Conservation (phyloP, 192 early-diverging fungal genomes). For the Coemansia guatemalensis region DNA sequence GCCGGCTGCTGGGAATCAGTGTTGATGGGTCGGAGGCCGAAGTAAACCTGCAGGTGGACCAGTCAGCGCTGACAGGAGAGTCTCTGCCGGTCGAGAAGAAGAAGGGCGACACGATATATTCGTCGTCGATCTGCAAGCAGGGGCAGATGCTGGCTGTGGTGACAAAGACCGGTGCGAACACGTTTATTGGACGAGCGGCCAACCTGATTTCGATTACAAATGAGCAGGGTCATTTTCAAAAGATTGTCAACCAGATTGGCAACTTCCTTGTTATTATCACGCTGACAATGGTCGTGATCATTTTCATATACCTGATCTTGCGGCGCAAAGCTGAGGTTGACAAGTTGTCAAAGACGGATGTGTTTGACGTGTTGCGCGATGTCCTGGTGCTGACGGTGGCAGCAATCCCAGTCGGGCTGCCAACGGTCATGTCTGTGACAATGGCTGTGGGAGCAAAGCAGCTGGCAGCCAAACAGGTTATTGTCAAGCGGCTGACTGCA, state of each 20-base stretch:
- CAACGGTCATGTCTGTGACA: constrained; percentile 90
- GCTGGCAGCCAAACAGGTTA: constrained; percentile 86
- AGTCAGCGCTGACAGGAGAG: constrained; percentile 93
- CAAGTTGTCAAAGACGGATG: constrained; percentile 53
- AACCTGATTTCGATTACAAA: constrained; percentile 89
- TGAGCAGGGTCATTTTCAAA: constrained; percentile 97
- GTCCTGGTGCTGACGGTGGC: constrained; percentile 91
- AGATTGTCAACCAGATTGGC: constrained; percentile 89
- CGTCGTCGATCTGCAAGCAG: constrained; percentile 92
- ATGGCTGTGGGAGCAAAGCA: constrained; percentile 91
- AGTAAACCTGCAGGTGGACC: constrained; percentile 82
- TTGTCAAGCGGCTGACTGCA: constrained; percentile 91
- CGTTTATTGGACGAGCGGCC: constrained; percentile 95
- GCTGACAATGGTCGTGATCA: constrained; percentile 71
- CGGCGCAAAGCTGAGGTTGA: constrained; percentile 53
- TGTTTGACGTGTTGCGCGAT: constrained; percentile 64
- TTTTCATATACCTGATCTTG: constrained; percentile 72
- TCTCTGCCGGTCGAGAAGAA: constrained; percentile 86
- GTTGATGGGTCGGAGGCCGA: constrained; percentile 79
- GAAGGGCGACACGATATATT: constrained; percentile 82
- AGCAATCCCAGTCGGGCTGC: constrained; percentile 90
- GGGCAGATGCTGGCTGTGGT: constrained; percentile 92
- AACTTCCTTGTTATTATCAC: constrained; percentile 90
- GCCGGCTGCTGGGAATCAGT: constrained; percentile 73
- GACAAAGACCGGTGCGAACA: constrained; percentile 87